A percentile compares a stretch with the other conserved stretches of the same genome.
phyloP scores from a whole-genome alignment of 208 protist genomes.

The Acanthamoeba sp. region DNA sequence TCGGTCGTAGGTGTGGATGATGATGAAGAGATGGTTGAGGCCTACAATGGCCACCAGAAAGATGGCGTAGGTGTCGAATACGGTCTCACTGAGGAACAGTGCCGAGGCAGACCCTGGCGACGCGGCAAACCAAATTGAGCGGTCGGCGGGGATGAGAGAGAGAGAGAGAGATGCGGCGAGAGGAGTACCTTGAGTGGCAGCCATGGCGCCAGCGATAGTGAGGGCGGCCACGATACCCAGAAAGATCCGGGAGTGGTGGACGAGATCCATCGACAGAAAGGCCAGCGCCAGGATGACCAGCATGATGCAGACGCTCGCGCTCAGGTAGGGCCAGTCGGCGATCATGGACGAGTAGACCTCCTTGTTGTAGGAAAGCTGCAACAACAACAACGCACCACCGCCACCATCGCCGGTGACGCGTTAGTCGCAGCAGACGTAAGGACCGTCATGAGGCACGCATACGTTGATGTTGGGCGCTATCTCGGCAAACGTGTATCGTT shows the following conservation, averaged over 20 bases:
- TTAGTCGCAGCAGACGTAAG: no score
- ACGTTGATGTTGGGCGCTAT: constrained; percentile 46
- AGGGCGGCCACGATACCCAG: not conserved
- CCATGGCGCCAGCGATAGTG: not conserved
- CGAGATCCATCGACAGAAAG: not conserved
- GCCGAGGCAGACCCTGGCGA: not conserved
- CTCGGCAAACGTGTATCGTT: not conserved
- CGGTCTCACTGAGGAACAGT: not conserved
- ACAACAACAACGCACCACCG: not conserved
- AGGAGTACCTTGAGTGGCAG: not conserved
- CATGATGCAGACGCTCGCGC: constrained; percentile 38
- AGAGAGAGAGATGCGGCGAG: not conserved
- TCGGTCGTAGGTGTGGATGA: constrained; percentile 42
- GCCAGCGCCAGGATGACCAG: not conserved
- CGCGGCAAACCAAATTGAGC: no score
- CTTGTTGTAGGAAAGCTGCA: constrained; percentile 20
- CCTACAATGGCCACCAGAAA: constrained; percentile 11
- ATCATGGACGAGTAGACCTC: constrained; percentile 46
- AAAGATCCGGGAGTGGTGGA: not conserved
- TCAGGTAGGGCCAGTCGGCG: not conserved
- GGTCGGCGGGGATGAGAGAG: not conserved
- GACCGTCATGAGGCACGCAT: not conserved
- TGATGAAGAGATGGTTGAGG: constrained; percentile 29
- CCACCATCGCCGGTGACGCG: no score
- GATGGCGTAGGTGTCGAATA: constrained; percentile 42